A percentile compares a stretch with the other conserved stretches of the same genome.
Evolutionary conservation across 2,329 filamentous ascomycete species (phyloP).

Genomic region (Amauroascus niger): DNA sequence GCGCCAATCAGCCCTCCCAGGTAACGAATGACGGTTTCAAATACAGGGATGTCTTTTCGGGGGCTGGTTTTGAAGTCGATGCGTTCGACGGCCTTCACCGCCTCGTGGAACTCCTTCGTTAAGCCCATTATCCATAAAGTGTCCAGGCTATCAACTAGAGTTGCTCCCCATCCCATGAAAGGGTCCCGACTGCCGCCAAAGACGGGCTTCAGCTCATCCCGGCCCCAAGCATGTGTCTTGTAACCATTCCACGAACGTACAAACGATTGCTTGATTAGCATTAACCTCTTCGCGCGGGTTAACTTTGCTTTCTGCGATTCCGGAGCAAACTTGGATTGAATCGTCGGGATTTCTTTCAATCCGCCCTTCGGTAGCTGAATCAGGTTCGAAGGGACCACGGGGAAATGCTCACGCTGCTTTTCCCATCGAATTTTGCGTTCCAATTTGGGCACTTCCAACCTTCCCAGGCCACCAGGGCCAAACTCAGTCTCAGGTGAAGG

Average conservation of each 20-base stretch:
- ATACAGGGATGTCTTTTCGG: constrained; percentile 33
- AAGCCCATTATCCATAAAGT: constrained; percentile 55
- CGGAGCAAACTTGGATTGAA: constrained; percentile 24
- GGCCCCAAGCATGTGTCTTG: constrained; percentile 52
- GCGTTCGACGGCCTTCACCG: constrained; percentile 43
- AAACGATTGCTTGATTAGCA: constrained; percentile 45
- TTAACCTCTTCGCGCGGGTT: constrained; percentile 33
- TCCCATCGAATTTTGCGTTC: constrained; percentile 55
- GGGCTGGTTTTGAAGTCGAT: constrained; percentile 45
- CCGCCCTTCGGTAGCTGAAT: constrained; percentile 50
- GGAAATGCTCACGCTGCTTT: constrained; percentile 66
- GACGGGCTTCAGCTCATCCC: constrained; percentile 54
- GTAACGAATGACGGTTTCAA: constrained; percentile 46
- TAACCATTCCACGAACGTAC: constrained; percentile 52
- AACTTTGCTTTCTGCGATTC: constrained; percentile 25
- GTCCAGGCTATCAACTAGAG: constrained; percentile 52
- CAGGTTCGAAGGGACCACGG: constrained; percentile 59
- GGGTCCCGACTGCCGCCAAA: constrained; percentile 45
- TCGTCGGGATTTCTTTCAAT: constrained; percentile 21
- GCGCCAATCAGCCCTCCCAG: constrained; percentile 46
- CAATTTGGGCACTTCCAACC: constrained; percentile 25
- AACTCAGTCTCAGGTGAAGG: constrained; percentile 20
- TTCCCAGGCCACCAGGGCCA: constrained; percentile 28
- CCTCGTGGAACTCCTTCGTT: constrained; percentile 47
- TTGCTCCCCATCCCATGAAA: constrained; percentile 56